phyloP scores from a whole-genome alignment of 768 basidiomycete genomes.

The Trametes gibbosa region DNA sequence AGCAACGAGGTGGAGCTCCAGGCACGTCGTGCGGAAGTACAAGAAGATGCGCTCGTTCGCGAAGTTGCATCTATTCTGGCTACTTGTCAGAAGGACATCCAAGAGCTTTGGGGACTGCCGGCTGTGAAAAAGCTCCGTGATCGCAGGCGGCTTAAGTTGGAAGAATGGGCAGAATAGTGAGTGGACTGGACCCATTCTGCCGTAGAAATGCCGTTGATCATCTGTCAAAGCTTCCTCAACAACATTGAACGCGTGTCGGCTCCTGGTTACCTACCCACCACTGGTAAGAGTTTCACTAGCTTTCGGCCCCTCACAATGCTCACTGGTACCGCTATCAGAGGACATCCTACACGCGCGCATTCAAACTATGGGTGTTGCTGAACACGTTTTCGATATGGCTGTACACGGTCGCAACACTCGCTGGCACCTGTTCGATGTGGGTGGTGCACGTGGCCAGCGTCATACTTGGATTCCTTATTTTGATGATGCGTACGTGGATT shows the following conservation, averaged over 20 bases:
- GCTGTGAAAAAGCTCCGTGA: constrained; percentile 66
- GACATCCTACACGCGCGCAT: constrained; percentile 89
- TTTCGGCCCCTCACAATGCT: background rate
- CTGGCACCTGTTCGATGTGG: constrained; percentile 83
- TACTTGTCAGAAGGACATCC: constrained; percentile 60
- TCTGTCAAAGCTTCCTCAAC: constrained; percentile 59
- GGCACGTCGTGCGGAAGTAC: constrained; percentile 33
- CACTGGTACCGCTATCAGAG: constrained; percentile 42
- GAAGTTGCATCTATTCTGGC: constrained; percentile 61
- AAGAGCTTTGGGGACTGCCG: constrained; percentile 69
- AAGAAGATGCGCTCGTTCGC: constrained; percentile 55
- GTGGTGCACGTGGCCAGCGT: constrained; percentile 75
- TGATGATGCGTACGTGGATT: constrained; percentile 61
- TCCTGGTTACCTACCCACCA: constrained; percentile 69
- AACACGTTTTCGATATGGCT: constrained; percentile 79
- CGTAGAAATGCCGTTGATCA: constrained; percentile 13
- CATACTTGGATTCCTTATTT: constrained; percentile 87
- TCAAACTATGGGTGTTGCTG: constrained; percentile 86
- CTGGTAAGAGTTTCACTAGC: constrained; percentile 42
- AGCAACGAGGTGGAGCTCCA: constrained; percentile 28
- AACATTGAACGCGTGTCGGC: constrained; percentile 71
- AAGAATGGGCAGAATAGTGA: constrained; percentile 89
- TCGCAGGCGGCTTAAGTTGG: constrained; percentile 69
- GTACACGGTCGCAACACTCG: constrained; percentile 75
- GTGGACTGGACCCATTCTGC: constrained; percentile 28